Percentiles rank a stretch among this genome's conserved stretches.
Conservation (phyloP, 495 filamentous ascomycete species). For the Penicillium daleae region DNA sequence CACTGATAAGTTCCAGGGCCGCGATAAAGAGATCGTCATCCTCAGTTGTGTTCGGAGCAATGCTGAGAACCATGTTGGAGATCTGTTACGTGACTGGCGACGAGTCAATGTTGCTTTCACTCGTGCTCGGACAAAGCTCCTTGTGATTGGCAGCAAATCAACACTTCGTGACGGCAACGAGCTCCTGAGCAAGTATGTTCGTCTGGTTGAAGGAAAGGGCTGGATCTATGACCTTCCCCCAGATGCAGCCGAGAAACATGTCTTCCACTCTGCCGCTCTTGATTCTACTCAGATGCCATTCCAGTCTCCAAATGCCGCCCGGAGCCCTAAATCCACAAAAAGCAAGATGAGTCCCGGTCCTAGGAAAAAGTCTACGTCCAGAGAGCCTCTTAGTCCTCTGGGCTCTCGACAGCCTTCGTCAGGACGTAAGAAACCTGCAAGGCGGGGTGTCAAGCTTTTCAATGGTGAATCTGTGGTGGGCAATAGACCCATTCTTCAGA, state of each 20-base stretch:
- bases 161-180: constrained; percentile 76
- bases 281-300: constrained; percentile 27
- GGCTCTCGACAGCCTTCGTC: constrained; percentile 30
- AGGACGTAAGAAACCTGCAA: constrained; percentile 40
- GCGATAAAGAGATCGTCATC: constrained; percentile 91
- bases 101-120: constrained; percentile 96
- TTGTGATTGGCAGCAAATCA: constrained; percentile 78
- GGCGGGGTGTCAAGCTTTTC: constrained; percentile 42
- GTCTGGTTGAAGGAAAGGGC: constrained; percentile 67
- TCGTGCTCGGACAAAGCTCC: constrained; percentile 82
- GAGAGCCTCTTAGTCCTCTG: constrained; percentile 44
- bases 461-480: constrained; percentile 41
- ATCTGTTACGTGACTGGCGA: constrained; percentile 88
- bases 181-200: constrained; percentile 74
- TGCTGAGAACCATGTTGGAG: constrained; percentile 75
- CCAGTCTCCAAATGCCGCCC: constrained; percentile 17
- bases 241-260: constrained; percentile 67
- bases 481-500: constrained; percentile 54
- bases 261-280: constrained; percentile 51
- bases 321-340: constrained; percentile 12
- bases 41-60: constrained; percentile 88
- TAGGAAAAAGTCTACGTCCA: constrained; percentile 20
- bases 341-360: constrained; percentile 25
- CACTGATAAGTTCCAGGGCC: constrained; percentile 92
- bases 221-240: constrained; percentile 77